These are phyloP conservation scores for Exophiala xenobiotica DNA, from an alignment of 2,329 filamentous ascomycete species.

Conservation along the genomic window DNA sequence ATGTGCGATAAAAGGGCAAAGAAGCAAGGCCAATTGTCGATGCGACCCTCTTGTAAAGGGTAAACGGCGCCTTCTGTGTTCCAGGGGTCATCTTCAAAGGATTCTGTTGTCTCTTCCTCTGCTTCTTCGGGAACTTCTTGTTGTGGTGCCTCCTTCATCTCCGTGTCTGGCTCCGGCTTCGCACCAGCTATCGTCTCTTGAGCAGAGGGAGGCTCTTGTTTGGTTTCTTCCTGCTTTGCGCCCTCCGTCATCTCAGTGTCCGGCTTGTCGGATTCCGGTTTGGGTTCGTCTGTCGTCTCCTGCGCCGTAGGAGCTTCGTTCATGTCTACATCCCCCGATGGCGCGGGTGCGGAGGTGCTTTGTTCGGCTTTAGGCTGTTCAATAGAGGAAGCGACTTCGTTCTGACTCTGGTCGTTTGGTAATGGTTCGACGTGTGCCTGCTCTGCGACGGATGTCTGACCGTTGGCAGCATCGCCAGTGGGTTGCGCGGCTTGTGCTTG, in stretches of 20 bases:
- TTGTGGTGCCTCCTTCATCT: slow-evolving; percentile 27
- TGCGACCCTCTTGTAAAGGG: slow-evolving; percentile 76
- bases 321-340: slow-evolving; percentile 44
- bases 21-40: slow-evolving; percentile 89
- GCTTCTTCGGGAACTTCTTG: slow-evolving; percentile 35
- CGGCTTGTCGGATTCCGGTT: slow-evolving; percentile 10
- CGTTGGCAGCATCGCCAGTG: background rate
- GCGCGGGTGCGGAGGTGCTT: slow-evolving; percentile 36
- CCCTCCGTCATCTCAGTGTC: background rate
- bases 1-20: slow-evolving; percentile 91
- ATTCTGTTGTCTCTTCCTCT: slow-evolving; percentile 48
- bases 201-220: slow-evolving; percentile 38
- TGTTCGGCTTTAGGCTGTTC: slow-evolving; percentile 37
- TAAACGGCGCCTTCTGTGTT: slow-evolving; percentile 87
- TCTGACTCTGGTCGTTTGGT: slow-evolving; percentile 22
- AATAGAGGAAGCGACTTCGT: background rate
- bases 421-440: slow-evolving; percentile 40
- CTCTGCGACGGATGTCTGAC: slow-evolving; percentile 33
- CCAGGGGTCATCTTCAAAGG: slow-evolving; percentile 85
- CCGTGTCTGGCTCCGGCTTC: slow-evolving; percentile 8
- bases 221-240: slow-evolving; percentile 7
- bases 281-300: slow-evolving; percentile 24
- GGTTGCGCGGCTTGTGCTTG: too few species aligned
- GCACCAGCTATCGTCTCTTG: slow-evolving; percentile 25
- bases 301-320: slow-evolving; percentile 40